These are phyloP conservation scores for Allium sativum DNA, from an alignment of 106 monocot genomes.

Conservation along the genomic window DNA sequence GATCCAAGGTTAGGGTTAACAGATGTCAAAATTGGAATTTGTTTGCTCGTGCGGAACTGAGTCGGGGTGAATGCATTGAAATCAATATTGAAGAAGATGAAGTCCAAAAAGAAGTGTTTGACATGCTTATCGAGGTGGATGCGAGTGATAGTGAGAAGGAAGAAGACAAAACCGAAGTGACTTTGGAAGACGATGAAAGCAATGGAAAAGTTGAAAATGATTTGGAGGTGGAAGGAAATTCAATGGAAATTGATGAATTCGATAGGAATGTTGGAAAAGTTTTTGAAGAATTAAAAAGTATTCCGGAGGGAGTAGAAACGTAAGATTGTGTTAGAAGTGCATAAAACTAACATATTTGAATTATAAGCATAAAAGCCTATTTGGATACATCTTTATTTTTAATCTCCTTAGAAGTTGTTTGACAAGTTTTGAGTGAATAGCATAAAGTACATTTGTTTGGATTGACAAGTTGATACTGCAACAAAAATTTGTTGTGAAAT, in stretches of 20 bases:
- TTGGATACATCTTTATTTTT: too few species aligned
- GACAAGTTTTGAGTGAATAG: too few species aligned
- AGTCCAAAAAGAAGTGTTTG: constrained; percentile 6
- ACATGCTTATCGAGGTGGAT: constrained; percentile 15
- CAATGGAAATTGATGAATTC: constrained; percentile 47
- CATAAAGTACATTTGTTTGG: too few species aligned
- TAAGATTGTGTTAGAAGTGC: constrained; percentile 25
- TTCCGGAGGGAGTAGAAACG: constrained; percentile 66
- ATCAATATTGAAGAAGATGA: constrained; percentile 17
- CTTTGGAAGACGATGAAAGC: constrained; percentile 10
- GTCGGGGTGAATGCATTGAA: constrained; percentile 80
- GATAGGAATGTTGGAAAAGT: constrained; percentile 48
- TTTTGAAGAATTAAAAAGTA: constrained; percentile 62
- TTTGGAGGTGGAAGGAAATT: constrained; percentile 9
- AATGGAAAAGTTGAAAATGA: constrained; percentile 3
- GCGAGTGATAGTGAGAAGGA: constrained; percentile 34
- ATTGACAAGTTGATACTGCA: too few species aligned
- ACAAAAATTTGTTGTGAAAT: too few species aligned
- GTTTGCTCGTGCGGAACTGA: constrained; percentile 94
- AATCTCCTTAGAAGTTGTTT: too few species aligned
- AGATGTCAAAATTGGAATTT: constrained; percentile 36
- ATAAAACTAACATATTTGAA: too few species aligned
- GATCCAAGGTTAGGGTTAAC: constrained; percentile 57
- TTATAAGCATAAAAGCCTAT: too few species aligned
- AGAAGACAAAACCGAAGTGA: constrained; percentile 78